Evolutionary conservation across 805 yeast genomes (phyloP).

Genomic region (Monosporozyma aerobia): DNA sequence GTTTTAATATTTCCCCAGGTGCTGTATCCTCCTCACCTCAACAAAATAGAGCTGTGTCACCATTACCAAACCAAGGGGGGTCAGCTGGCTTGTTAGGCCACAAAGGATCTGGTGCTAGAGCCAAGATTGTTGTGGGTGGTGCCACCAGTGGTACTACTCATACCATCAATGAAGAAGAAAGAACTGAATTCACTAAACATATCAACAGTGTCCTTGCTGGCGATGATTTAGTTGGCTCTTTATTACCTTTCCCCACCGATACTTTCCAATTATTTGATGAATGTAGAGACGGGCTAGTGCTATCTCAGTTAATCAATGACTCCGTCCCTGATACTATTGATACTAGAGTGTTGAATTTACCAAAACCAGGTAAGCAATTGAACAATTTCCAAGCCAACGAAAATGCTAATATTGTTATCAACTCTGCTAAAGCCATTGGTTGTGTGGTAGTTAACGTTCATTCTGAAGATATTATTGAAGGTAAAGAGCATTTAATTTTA

Average conservation of each 20-base stretch:
- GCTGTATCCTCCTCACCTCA: conserved; percentile 3
- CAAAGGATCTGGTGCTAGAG: conserved; percentile 48
- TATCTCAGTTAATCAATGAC: conserved; percentile 90
- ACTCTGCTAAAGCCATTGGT: conserved; percentile 98
- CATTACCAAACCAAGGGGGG: conserved; percentile 16
- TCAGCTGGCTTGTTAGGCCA: conserved; percentile 35
- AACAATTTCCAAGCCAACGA: conserved; percentile 94
- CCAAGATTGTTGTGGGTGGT: conserved; percentile 77
- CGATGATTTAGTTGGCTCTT: conserved; percentile 71
- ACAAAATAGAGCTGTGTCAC: not conserved
- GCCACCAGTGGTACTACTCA: conserved; percentile 88
- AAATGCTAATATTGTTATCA: conserved; percentile 94
- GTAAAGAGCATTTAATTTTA: conserved; percentile 82
- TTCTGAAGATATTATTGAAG: conserved; percentile 89
- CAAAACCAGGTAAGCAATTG: conserved; percentile 68
- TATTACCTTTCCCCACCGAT: conserved; percentile 88
- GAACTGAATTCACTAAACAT: conserved; percentile 91
- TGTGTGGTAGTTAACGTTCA: conserved; percentile 97
- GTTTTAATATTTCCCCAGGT: conserved; percentile 19
- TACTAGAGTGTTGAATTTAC: conserved; percentile 88
- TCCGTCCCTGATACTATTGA: conserved; percentile 98
- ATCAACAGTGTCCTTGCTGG: conserved; percentile 87
- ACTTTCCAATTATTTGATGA: conserved; percentile 95
- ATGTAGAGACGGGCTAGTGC: conserved; percentile 87
- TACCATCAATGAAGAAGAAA: conserved; percentile 94